Percentiles rank a stretch among this genome's conserved stretches.
phyloP scores from a whole-genome alignment of 176 grass and related monocot species.

The Olyra latifolia region DNA sequence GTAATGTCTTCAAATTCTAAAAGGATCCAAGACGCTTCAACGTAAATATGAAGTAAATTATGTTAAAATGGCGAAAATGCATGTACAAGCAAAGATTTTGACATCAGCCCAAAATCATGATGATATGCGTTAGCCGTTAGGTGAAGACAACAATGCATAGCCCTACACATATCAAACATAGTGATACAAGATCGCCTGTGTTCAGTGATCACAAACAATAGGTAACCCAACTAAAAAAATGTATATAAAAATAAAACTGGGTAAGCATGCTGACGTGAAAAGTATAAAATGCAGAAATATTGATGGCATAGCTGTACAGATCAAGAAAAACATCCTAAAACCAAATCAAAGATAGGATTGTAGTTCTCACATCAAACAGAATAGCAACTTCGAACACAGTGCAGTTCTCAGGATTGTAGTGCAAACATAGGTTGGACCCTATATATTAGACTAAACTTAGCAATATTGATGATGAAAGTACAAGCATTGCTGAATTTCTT shows the following conservation, averaged over 20 bases:
- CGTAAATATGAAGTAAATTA: conserved; percentile 3
- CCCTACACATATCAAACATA: background rate
- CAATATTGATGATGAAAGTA: conserved; percentile 7
- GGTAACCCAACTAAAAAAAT: background rate
- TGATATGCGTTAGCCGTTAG: background rate
- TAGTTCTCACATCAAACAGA: background rate
- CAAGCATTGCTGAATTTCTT: background rate
- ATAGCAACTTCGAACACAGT: background rate
- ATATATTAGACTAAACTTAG: background rate
- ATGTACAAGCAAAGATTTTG: background rate
- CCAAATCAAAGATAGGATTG: background rate
- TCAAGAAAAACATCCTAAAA: background rate
- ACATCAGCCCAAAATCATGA: background rate
- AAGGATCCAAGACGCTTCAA: conserved; percentile 4
- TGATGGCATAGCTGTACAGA: background rate
- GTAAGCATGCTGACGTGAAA: background rate
- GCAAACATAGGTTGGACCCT: background rate
- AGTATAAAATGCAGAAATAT: background rate
- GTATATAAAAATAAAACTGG: conserved; percentile 1
- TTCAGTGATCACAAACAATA: background rate
- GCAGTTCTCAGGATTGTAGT: background rate
- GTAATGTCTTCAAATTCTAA: background rate
- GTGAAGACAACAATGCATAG: background rate
- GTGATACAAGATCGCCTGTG: background rate
- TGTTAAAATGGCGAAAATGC: background rate